Evolutionary conservation across 1,139 yeast species (phyloP), one percentile per base, ranked within the genome.

Genomic region (Taiozyma sp.): DNA sequence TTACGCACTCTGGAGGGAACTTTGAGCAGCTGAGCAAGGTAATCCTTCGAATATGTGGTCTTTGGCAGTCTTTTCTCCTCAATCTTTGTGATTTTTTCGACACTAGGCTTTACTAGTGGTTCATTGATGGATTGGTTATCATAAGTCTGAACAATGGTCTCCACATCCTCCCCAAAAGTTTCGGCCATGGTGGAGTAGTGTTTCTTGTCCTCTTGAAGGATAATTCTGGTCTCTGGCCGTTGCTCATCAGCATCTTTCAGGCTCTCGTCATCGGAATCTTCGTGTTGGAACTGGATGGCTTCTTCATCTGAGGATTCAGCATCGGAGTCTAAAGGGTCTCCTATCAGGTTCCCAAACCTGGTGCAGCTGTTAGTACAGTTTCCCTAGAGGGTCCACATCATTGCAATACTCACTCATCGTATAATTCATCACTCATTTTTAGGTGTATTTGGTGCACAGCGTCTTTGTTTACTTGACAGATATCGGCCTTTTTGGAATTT

Each of bases 1-100:
- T 87, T 91, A 51, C 96, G 75, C 28, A 85, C 75, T 58, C 86
- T 81, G 16, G 81, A 83, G 0, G 96, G 90, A 1, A 79, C 60
- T 3, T 66, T 59, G 68, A 82, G 69, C 46, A 80, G 62, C 11
- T 73, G 69, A 6, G 73, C 58, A 72, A 86, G 75, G 61, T 82
- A 93, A 10, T 80, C 79, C 51, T 88, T 76, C 3, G 88, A 79
- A 60, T 83, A 90, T 0, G 65, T 66, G 0, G 85, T 76, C 42
- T 69, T 69, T 0, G 96, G 97, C 6, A 85, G 66, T 7, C 68
- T 71, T 13, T 65, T 61, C 45, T 75, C 79, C 53, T 83, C 86
- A 8, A 82, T 61, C 46, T 77, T 73, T 57, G 79, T 74, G 11
- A 66, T 67, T 50, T 75, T 74, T 13, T 69, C 70, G 0, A 64